Evolutionary conservation across 1,284 basidiomycete species (phyloP).

Genomic region (Malassezia dermatis): DNA sequence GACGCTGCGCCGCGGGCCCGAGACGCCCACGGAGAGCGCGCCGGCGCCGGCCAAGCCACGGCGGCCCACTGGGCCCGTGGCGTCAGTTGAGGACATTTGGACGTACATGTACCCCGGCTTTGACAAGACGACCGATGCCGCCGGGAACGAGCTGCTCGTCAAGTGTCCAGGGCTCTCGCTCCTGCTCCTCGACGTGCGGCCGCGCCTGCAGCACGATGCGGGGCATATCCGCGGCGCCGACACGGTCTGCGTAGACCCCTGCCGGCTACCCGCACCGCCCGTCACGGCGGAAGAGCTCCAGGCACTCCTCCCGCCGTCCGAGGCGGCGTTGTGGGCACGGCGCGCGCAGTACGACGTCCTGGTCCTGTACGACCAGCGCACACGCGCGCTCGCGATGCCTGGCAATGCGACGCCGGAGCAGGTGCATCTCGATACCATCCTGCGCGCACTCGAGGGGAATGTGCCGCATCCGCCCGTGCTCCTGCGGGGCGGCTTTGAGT

Average conservation of each 20-base stretch:
- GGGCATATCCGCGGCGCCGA: conserved; percentile 63
- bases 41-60: conserved; percentile 20
- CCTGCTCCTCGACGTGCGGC: conserved; percentile 71
- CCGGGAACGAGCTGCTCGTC: conserved; percentile 27
- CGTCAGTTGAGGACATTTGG: conserved; percentile 40
- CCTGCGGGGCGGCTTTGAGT: conserved; percentile 72
- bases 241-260: conserved; percentile 66
- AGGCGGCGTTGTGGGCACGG: conserved; percentile 63
- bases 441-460: conserved; percentile 55
- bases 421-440: conserved; percentile 34
- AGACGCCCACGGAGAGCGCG: background rate
- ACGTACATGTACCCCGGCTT: conserved; percentile 38
- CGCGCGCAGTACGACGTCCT: conserved; percentile 80
- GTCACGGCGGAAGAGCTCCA: background rate
- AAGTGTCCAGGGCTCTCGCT: conserved; percentile 46
- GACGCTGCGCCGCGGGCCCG: background rate
- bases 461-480: conserved; percentile 61
- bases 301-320: conserved; percentile 54
- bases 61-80: conserved; percentile 27
- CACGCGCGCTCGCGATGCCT: conserved; percentile 53
- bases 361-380: conserved; percentile 72
- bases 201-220: conserved; percentile 62
- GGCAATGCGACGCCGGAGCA: conserved; percentile 14
- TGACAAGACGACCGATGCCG: conserved; percentile 26
- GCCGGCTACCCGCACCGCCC: background rate